These are phyloP conservation scores for Murraya paniculata DNA, from an alignment of 345 rosid species.

Conservation along the genomic window DNA sequence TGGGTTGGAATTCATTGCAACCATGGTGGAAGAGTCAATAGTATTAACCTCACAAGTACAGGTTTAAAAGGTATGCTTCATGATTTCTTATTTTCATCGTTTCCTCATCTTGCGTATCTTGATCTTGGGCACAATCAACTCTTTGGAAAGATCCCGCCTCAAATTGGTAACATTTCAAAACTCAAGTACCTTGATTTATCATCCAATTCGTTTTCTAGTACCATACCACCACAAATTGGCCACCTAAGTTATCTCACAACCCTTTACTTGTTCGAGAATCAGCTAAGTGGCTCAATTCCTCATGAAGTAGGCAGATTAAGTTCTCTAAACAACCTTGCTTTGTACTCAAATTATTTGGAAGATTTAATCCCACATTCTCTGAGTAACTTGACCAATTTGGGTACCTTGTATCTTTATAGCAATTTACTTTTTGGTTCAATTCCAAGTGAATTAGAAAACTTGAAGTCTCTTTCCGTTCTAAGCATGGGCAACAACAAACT, in stretches of 20 bases:
- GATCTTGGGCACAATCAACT: not conserved
- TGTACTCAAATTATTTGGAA: conserved; percentile 8
- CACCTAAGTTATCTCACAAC: not conserved
- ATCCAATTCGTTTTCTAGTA: not conserved
- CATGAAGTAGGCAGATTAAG: not conserved
- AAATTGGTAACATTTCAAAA: too few species aligned
- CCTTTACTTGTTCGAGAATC: conserved; percentile 8
- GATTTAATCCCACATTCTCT: not conserved
- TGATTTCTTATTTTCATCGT: too few species aligned
- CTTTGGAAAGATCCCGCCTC: not conserved
- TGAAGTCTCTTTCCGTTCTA: too few species aligned
- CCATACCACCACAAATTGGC: conserved; percentile 15
- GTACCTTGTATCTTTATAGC: fast-evolving
- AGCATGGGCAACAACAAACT: too few species aligned
- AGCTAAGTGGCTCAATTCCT: not conserved
- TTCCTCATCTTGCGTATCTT: too few species aligned
- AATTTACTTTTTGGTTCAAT: too few species aligned
- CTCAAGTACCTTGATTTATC: not conserved
- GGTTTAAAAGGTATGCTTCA: too few species aligned
- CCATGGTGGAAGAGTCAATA: not conserved
- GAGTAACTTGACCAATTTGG: fast-evolving
- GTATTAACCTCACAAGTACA: too few species aligned
- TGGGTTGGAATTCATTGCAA: not conserved
- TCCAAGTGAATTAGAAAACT: too few species aligned
- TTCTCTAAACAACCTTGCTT: not conserved